phyloP scores from a whole-genome alignment of 768 basidiomycete species.

The Podaxis sp. region DNA sequence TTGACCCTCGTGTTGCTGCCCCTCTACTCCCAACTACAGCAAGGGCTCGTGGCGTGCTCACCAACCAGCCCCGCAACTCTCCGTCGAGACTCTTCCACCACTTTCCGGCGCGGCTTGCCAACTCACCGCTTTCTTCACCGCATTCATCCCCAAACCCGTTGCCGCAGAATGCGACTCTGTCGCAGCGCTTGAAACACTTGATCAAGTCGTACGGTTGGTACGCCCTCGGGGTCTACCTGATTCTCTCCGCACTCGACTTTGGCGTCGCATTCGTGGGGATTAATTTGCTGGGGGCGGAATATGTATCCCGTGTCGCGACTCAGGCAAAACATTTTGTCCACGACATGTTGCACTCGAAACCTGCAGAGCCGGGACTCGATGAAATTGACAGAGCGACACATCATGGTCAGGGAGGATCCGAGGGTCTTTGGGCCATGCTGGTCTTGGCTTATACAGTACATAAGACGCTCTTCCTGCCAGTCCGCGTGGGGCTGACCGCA shows the following conservation, averaged over 20 bases:
- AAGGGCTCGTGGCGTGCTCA: slow-evolving; percentile 7
- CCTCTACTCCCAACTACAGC: slow-evolving; percentile 18
- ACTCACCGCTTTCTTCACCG: slow-evolving; percentile 16
- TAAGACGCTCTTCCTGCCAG: slow-evolving; percentile 89
- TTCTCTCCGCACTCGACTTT: slow-evolving; percentile 79
- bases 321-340: slow-evolving; percentile 51
- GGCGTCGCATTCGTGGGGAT: slow-evolving; percentile 80
- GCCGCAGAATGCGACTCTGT: slow-evolving; percentile 55
- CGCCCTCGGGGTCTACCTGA: slow-evolving; percentile 85
- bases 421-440: slow-evolving; percentile 89
- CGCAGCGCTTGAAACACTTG: slow-evolving; percentile 75
- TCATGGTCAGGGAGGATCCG: slow-evolving; percentile 45
- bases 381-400: slow-evolving; percentile 49
- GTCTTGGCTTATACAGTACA: slow-evolving; percentile 93
- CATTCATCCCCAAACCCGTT: slow-evolving; percentile 24
- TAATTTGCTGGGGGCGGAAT: slow-evolving; percentile 86
- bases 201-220: slow-evolving; percentile 96
- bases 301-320: slow-evolving; percentile 70
- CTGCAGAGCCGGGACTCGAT: slow-evolving; percentile 67
- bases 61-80: slow-evolving; percentile 13
- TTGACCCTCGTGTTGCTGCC: slow-evolving; percentile 16
- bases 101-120: slow-evolving; percentile 17
- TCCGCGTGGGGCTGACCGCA: slow-evolving; percentile 87
- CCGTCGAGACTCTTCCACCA: slow-evolving; percentile 12
- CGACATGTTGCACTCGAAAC: slow-evolving; percentile 46